phyloP scores from a whole-genome alignment of 768 basidiomycete genomes.

The Termitomyces sp. region DNA sequence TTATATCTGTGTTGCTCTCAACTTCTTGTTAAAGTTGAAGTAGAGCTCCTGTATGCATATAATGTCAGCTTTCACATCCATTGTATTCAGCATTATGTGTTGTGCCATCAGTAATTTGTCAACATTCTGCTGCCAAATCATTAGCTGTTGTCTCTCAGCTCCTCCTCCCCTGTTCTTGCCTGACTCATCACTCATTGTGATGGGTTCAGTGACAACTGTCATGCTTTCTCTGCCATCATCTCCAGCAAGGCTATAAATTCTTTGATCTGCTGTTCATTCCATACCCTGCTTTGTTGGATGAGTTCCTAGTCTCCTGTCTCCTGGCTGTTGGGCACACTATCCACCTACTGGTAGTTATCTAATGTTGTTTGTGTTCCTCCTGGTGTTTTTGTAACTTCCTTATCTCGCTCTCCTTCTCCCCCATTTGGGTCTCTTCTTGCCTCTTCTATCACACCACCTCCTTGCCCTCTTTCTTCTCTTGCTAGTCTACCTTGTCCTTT shows the following conservation, averaged over 20 bases:
- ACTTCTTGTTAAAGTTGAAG: conserved; percentile 23
- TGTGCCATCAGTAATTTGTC: background rate
- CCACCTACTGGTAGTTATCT: background rate
- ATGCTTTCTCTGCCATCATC: no score
- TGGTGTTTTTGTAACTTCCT: no score
- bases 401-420: background rate
- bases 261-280: background rate
- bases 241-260: background rate
- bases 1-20: conserved; percentile 8
- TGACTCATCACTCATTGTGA: no score
- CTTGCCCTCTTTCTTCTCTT: background rate
- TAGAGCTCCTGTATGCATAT: conserved; percentile 1
- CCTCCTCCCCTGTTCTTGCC: no score
- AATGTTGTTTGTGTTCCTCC: background rate
- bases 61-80: conserved; percentile 17
- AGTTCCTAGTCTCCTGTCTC: background rate
- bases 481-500: background rate
- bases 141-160: background rate
- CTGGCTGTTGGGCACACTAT: background rate
- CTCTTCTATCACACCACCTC: no score
- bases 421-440: background rate
- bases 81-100: background rate
- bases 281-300: background rate
- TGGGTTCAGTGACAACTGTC: no score
- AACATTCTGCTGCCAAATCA: no score